Base-by-base conservation (phyloP, 2,329 filamentous ascomycete species). In the Ophiostoma pallidulum region DNA sequence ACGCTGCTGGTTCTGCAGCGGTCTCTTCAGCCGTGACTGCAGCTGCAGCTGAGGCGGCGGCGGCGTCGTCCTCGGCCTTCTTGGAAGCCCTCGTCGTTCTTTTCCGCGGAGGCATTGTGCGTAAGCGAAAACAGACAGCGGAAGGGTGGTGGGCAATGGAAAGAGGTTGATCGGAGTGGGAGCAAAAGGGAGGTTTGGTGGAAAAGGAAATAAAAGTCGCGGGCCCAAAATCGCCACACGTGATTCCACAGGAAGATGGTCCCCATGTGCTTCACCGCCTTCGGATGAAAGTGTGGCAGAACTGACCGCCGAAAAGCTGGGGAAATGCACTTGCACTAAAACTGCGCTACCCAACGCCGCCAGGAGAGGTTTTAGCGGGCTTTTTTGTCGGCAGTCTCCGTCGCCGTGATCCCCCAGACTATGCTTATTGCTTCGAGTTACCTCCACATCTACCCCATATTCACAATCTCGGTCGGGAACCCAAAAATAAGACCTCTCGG, bases 21-120 rank as follows among this genome's bases (percentile, higher is more conserved):
- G 18, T 28, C 45, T 47, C 24, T 16, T 40, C 28, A 12, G 31
- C 39, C 8, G 36, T 35, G 9, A 40, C 35, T 24, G 26, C 47
- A 2, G 35, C n/a, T n/a, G n/a, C n/a, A n/a, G n/a, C n/a, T n/a
- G n/a, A n/a, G n/a, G n/a, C n/a, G n/a, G n/a, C n/a, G n/a, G n/a
- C n/a, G n/a, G n/a, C 47, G 8, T 28, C 39, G 0, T 33, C 41
- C 36, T 50, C 44, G 14, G 44, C 48, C 44, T 47, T 40, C 35
- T 50, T 50, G 10, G 48, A 47, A 24, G 48, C 48, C n/a, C 44
- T 10, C 4, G 44, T 50, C 8, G 36, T 20, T 39, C 48, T 32
- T 39, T 44, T 45, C 41, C 36, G 33, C 28, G 43, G 48, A 10
- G 48, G 48, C 48, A 50, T 50, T 4, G 29, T 46, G 39, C 13